Evolutionary conservation across 1,139 yeast genomes (phyloP).

Genomic region (Taphrina communis): DNA sequence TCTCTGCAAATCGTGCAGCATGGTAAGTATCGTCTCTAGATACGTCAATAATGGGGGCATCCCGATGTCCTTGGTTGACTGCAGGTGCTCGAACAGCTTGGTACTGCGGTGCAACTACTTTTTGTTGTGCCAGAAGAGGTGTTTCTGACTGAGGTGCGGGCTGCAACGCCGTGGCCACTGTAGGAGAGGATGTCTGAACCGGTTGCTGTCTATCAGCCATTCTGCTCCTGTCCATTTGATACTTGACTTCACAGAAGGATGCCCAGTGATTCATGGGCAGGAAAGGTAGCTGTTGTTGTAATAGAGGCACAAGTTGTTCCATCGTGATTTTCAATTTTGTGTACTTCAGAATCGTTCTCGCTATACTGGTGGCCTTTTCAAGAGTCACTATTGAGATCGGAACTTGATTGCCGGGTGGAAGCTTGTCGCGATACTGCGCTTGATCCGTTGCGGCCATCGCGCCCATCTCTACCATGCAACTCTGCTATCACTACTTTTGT

Average conservation of each 20-base stretch:
- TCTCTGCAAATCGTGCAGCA: too few species aligned
- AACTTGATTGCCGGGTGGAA: not conserved
- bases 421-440: not conserved
- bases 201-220: not conserved
- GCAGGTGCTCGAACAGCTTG: not conserved
- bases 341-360: conserved; percentile 13
- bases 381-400: not conserved
- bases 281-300: conserved; percentile 1
- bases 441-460: not conserved
- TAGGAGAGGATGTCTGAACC: not conserved
- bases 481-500: too few species aligned
- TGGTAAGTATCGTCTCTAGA: too few species aligned
- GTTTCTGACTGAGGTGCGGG: too few species aligned
- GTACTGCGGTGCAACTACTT: not conserved
- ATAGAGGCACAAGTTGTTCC: conserved; percentile 7
- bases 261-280: conserved; percentile 2
- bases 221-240: conserved; percentile 15
- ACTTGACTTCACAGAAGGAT: not conserved
- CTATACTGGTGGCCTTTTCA: conserved; percentile 16
- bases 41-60: too few species aligned
- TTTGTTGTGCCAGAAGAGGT: too few species aligned
- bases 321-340: not conserved
- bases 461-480: not conserved
- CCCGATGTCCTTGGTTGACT: too few species aligned
- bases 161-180: too few species aligned